Base-by-base conservation (phyloP, 1,284 basidiomycete genomes). In the Anthracocystis walkeri region DNA sequence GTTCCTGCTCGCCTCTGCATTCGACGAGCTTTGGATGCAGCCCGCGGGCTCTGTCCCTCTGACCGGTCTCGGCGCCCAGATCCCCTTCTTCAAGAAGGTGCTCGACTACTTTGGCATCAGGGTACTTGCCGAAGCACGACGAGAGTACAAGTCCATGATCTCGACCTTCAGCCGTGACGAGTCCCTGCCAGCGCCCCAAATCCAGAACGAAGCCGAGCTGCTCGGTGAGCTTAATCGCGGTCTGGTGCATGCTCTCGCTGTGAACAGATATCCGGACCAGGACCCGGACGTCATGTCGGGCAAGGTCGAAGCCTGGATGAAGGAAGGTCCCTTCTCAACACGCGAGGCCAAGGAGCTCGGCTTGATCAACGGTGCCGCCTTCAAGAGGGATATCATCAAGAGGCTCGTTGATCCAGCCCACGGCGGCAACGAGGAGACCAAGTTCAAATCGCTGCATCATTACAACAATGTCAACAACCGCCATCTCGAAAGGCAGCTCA, bases 21-120 rank as follows among this genome's bases (percentile, higher is more conserved):
- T 87, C 61, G 86, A 87, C 56, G 83, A 87, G 77, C 75, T 87
- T 25, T 87, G 87, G 73, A 78, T 84, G 45, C 87, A 87, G 67
- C 86, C 86, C 12, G 81, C 80, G 0, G 87, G 87, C 46, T 78
- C 81, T 21, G 78, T 87, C 2, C 86, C 86, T 3, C 74, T 87
- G 31, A 83, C 82, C 0, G 87, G 87, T 21, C 74, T 87, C 8
- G 78, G 82, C 6, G 61, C 72, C 0, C 60, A 74, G 49, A 52
- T 83, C 10, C 73, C 82, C 38, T 82, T 82, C 57, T 71, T 82
- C 65, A 82, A 82, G 11, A 79, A 84, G 5, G 70, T 86, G n/a
- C 80, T 86, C 23, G 78, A 80, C 49, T 87, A 86, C 83, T 75
- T 86, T n/a, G 86, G 86, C 6, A 79, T 87, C 58, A 83, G 84